Evolutionary conservation across 2,329 filamentous ascomycete genomes (phyloP), one percentile per base, ranked within the genome.

Genomic region (Cyclaneusma minus): DNA sequence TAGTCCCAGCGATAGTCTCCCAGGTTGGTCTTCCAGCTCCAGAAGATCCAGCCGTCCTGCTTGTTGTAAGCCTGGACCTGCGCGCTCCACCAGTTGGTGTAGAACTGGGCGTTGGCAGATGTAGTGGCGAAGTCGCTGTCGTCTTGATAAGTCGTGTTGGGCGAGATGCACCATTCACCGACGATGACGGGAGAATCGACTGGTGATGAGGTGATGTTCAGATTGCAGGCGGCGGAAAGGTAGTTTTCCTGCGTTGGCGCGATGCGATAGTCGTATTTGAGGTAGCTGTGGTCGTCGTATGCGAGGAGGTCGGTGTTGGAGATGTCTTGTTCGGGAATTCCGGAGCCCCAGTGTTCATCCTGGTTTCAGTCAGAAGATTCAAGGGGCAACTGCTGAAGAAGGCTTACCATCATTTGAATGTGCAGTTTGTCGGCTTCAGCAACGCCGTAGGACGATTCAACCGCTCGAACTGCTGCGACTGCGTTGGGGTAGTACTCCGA

Each of bases 141-240:
- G n/a, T 33, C 20, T 8, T 28, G 32, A 10, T 22, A 27, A 13
- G 41, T 45, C 40, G 29, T 64, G 53, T 17, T 41, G 38, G 28
- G n/a, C n/a, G n/a, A n/a, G n/a, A 75, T 43, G 21, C 58, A 61
- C 58, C 64, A 75, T 42, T 75, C 69, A 16, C 67, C 67, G 2
- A 74, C 56, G 14, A 71, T 52, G 9, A 59, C 55, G 3, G 62
- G 60, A 19, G 38, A 48, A 8, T 45, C 42, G 18, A 38, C 35
- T 16, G 35, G 28, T 3, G 23, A 22, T 7, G 23, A 32, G 38
- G 56, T 54, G 9, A 47, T 46, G 35, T 62, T 47, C 29, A 57
- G 50, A 7, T 39, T 49, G 48, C 68, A 73, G 2, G 61, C 62
- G 3, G 56, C 52, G 3, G 40, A 29, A 21, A 74, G 51, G 34